phyloP scores from a whole-genome alignment of 179 eudicot species.

The Monotropa hypopitys region DNA sequence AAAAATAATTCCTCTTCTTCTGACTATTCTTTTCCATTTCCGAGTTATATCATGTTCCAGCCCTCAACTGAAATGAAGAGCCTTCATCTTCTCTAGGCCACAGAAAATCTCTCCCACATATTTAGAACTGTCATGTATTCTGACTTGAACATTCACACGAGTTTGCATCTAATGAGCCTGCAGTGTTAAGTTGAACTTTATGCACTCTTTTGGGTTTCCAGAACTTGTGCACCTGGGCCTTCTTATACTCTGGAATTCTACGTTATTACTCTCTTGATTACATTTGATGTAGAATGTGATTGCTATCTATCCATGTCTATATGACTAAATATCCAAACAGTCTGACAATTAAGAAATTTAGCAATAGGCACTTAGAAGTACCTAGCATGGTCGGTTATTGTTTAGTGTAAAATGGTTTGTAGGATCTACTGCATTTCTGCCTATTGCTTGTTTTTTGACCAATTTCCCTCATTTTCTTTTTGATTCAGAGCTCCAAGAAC shows the following conservation, averaged over 20 bases:
- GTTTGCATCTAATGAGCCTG: neutral
- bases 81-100: neutral
- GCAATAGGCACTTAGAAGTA: neutral
- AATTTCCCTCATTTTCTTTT: slow-evolving; percentile 6
- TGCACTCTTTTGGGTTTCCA: neutral
- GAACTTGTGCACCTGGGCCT: neutral
- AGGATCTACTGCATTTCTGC: neutral
- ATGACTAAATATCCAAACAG: neutral
- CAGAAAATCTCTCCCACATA: neutral
- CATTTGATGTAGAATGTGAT: neutral
- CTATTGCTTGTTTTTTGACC: neutral
- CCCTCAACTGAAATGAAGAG: neutral
- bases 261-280: neutral
- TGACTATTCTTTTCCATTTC: neutral
- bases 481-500: slow-evolving; percentile 19
- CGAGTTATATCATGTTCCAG: neutral
- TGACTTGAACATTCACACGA: neutral
- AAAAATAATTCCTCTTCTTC: neutral
- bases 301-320: neutral
- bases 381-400: neutral
- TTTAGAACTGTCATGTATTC: neutral
- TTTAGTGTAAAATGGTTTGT: neutral
- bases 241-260: neutral
- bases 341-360: neutral
- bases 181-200: neutral